Evolutionary conservation across 2,329 filamentous ascomycete genomes (phyloP), one percentile per base, ranked within the genome.

Genomic region (Neonectria punicea): DNA sequence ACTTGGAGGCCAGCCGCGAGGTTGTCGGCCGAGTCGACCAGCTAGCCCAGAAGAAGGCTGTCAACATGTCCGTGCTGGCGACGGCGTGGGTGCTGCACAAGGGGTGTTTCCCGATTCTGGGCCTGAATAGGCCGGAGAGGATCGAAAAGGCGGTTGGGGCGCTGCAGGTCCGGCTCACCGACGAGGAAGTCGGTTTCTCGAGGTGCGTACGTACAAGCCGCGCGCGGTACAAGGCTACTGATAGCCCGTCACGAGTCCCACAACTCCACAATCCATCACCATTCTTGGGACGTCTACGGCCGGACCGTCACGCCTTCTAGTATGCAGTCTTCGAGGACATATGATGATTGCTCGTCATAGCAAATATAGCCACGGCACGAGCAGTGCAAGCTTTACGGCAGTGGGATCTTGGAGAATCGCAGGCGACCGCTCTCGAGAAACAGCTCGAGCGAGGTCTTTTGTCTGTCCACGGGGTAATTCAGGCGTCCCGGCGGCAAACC

Each of bases 11-110:
- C 3, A 74, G 63, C 58, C 44, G 60, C 46, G 67, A 69, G 49
- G 71, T 77, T 65, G 66, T 79, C 67, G 66, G 75, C 70, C 63
- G 75, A 54, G 69, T 79, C 6, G 82, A 89, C 75, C 84, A 90
- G 75, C 70, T 90, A 25, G 86, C 88, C 1, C 80, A 83, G 71
- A 87, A 87, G 79, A 83, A 84, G 68, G 83, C 80, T 2, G 84
- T 85, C 76, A 86, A 82, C 68, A 91, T 92, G 85, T 85, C 86
- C 59, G 85, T 89, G 68, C 85, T 92, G 25, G 86, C 89, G 1
- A 82, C 90, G 59, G 89, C 88, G 3, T 92, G 90, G 89, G 83
- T 84, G 67, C 78, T 86, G 72, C 81, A 83, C 67, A 80, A 84
- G 49, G 83, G 85, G 6, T 77, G 82, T 25, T 86, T 83, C 68